phyloP scores from a whole-genome alignment of 2,329 filamentous ascomycete species.

The Tympanopsis confertula region DNA sequence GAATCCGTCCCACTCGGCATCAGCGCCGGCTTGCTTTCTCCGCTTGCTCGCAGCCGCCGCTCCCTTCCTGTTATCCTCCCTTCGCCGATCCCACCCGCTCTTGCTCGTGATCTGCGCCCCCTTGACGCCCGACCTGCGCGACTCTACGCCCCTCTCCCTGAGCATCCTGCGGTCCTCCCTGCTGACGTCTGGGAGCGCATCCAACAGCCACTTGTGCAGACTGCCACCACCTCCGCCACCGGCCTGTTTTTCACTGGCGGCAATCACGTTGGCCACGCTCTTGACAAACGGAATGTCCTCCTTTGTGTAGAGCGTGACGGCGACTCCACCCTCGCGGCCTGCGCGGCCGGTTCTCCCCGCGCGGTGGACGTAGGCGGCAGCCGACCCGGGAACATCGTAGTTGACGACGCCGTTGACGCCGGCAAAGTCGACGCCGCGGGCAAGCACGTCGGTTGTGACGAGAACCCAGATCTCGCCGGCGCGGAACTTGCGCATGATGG shows the following conservation, averaged over 20 bases:
- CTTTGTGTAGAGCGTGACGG: slow-evolving; percentile 89
- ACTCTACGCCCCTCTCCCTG: slow-evolving; percentile 71
- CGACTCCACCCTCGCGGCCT: slow-evolving; percentile 75
- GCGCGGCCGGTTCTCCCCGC: slow-evolving; percentile 84
- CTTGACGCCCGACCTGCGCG: slow-evolving; percentile 36
- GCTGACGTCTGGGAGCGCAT: slow-evolving; percentile 70
- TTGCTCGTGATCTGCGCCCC: slow-evolving; percentile 69
- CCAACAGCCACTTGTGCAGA: slow-evolving; percentile 76
- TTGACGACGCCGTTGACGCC: slow-evolving; percentile 95
- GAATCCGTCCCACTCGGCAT: slow-evolving; percentile 4
- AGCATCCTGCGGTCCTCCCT: slow-evolving; percentile 77
- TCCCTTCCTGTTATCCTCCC: slow-evolving; percentile 54
- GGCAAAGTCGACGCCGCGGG: slow-evolving; percentile 85
- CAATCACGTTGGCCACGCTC: slow-evolving; percentile 85
- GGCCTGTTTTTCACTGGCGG: slow-evolving; percentile 64
- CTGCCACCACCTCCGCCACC: slow-evolving; percentile 42
- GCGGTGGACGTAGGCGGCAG: slow-evolving; percentile 83
- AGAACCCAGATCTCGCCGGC: slow-evolving; percentile 90
- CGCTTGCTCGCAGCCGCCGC: slow-evolving; percentile 52
- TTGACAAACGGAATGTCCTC: slow-evolving; percentile 85
- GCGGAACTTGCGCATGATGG: slow-evolving; percentile 81
- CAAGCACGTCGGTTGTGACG: slow-evolving; percentile 87
- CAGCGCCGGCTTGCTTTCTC: slow-evolving; percentile 23
- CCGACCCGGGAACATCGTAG: slow-evolving; percentile 85
- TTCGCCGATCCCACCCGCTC: slow-evolving; percentile 62